Base-by-base conservation (phyloP, 202 grass and related monocot species). In the Sporobolus alterniflorus region DNA sequence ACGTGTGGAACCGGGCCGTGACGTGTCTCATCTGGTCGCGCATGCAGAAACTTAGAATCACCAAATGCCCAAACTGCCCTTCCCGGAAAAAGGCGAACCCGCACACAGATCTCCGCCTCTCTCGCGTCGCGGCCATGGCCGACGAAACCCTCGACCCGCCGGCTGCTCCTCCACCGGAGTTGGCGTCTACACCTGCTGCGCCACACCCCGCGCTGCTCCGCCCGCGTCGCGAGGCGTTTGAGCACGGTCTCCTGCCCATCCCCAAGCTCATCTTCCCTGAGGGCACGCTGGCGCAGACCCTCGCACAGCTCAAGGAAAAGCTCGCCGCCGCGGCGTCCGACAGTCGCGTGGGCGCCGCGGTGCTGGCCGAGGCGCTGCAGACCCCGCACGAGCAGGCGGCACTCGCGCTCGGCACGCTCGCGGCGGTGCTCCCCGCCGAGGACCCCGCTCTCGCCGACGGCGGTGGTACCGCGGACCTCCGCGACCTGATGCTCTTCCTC, bases 251-350 rank as follows among this genome's bases (percentile, higher is more conserved):
- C 61, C 84, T 98, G 43, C 96, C 93, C 66, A 82, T 96, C 36
- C 89, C 93, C 11, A 96, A 92, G 85, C 93, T 99, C 84, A 86
- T 95, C 56, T 84, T 96, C 72, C 89, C 91, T 74, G 96, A 99
- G 54, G 78, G 92, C 25, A 73, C 87, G 65, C 77, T 92, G 43
- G 74, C 89, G 52, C 75, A 85, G 36, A 94, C 88, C 24, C 91
- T 99, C 13, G 29, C 70, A 20, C 89, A 94, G 69, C 50, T 99
- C 64, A 89, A 86, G 88, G 79, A 86, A 8, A 96, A 87, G 89
- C 87, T 99, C 62, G 66, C 43, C 0, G 85, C 64, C 21, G 63
- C 52, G 6, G 22, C 24, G 2, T 11, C 29, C n/a, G 66, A 9
- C 40, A 73, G 11, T 56, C 87, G 93, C 63, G 90, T 96, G 64